These are phyloP conservation scores for Nicotiana obtusifolia DNA, from an alignment of 257 asterid genomes.

Conservation along the genomic window DNA sequence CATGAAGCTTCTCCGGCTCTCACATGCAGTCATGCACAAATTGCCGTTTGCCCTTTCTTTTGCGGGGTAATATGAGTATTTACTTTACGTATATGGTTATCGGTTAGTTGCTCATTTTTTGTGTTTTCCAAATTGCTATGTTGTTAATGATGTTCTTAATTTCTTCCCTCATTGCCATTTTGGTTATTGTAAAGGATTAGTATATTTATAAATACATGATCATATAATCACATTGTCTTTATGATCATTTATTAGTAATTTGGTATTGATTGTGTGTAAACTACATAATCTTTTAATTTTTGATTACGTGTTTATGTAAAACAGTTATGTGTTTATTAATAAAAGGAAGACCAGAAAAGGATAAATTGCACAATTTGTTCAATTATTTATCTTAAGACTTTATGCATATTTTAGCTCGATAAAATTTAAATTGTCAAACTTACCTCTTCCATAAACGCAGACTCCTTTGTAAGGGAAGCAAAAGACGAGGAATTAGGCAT, in stretches of 20 bases:
- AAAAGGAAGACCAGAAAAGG: not conserved
- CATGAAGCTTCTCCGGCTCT: not conserved
- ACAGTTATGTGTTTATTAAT: not conserved
- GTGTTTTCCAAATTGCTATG: not conserved
- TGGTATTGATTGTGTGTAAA: not conserved
- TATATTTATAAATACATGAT: not conserved
- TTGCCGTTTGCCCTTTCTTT: not conserved
- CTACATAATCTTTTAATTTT: not conserved
- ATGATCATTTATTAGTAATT: not conserved
- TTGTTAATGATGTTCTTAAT: not conserved
- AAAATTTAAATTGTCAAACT: constrained; percentile 40
- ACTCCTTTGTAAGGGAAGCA: constrained; percentile 60
- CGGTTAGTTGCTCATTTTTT: not conserved
- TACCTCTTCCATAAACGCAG: constrained; percentile 83
- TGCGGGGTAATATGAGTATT: not conserved
- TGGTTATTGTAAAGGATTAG: not conserved
- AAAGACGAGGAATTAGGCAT: constrained; percentile 69
- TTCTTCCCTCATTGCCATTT: not conserved
- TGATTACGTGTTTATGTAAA: not conserved
- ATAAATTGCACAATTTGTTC: not conserved
- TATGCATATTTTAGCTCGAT: constrained; percentile 59
- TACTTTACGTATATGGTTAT: not conserved
- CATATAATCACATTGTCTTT: not conserved
- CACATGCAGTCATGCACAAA: not conserved
- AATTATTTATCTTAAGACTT: constrained; percentile 54